A percentile compares a stretch with the other conserved stretches of the same genome.
Conservation (phyloP, 2,329 filamentous ascomycete species). For the Helicocarpus griseus region DNA sequence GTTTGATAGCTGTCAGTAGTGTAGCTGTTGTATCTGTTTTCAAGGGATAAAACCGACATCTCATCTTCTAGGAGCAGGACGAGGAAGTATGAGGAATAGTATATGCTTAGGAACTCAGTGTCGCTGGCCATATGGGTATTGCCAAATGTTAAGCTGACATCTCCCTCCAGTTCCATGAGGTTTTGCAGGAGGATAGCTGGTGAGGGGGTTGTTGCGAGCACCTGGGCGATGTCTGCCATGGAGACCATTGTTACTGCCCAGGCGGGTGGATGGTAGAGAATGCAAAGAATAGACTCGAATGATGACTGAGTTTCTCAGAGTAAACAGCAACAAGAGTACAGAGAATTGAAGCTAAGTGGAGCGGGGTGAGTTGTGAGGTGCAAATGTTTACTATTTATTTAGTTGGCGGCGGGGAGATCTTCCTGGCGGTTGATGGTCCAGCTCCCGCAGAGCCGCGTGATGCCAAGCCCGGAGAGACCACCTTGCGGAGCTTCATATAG, state of each 20-base stretch:
- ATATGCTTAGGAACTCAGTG: constrained; percentile 24
- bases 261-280: not conserved
- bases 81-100: constrained; percentile 31
- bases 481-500: constrained; percentile 28
- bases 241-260: not conserved
- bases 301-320: not conserved
- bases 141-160: constrained; percentile 23
- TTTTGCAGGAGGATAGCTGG: constrained; percentile 26
- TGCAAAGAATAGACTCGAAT: not conserved
- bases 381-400: not conserved
- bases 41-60: constrained; percentile 21
- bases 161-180: constrained; percentile 26
- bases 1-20: not conserved
- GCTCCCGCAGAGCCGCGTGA: constrained; percentile 14
- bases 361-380: not conserved
- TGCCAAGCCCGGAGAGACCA: constrained; percentile 35
- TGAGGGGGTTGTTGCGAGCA: constrained; percentile 20
- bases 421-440: constrained; percentile 3
- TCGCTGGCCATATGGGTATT: constrained; percentile 15
- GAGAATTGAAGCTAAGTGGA: not conserved
- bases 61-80: constrained; percentile 31
- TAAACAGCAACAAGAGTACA: not conserved
- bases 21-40: not conserved
- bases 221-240: constrained; percentile 18
- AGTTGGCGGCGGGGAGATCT: not conserved